Conservation (phyloP, 345 rosid genomes). For the Eucalyptus polyanthemos region DNA sequence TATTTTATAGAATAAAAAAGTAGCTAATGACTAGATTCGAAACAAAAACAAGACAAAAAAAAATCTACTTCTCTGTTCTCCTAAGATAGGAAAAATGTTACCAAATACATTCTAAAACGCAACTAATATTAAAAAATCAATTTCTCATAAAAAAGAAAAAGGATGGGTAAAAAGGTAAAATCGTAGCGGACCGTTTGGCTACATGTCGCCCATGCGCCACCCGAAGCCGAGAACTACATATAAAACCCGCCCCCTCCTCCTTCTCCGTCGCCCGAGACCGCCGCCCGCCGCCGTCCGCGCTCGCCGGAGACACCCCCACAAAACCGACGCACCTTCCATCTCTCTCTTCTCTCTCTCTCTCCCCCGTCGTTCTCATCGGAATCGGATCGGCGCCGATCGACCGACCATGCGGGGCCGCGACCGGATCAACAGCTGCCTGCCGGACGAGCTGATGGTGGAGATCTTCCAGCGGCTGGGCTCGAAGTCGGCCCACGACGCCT, state of each 20-base stretch:
- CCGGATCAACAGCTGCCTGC: constrained; percentile 57
- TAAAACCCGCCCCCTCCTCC: not conserved
- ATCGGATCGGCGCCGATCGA: not conserved
- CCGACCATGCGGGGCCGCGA: constrained; percentile 55
- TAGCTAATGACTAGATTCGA: no score
- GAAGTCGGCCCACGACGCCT: constrained; percentile 59
- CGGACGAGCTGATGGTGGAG: constrained; percentile 77
- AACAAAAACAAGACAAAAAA: no score
- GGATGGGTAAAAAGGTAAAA: not conserved
- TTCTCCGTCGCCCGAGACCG: not conserved
- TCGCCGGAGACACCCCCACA: not conserved
- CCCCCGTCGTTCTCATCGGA: not conserved
- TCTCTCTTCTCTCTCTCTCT: not conserved
- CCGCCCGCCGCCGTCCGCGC: not conserved
- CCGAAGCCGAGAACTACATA: not conserved
- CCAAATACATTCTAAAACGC: no score
- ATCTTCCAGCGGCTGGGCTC: constrained; percentile 58
- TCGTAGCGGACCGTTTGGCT: not conserved
- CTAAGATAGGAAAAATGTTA: no score
- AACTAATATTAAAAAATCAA: not conserved
- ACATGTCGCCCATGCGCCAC: not conserved
- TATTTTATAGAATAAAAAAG: no score
- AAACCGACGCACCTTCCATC: not conserved
- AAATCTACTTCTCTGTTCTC: no score
- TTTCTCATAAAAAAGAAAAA: not conserved